Evolutionary conservation across 345 rosid genomes (phyloP), one percentile per base, ranked within the genome.

Genomic region (Hypericum androsaemum): DNA sequence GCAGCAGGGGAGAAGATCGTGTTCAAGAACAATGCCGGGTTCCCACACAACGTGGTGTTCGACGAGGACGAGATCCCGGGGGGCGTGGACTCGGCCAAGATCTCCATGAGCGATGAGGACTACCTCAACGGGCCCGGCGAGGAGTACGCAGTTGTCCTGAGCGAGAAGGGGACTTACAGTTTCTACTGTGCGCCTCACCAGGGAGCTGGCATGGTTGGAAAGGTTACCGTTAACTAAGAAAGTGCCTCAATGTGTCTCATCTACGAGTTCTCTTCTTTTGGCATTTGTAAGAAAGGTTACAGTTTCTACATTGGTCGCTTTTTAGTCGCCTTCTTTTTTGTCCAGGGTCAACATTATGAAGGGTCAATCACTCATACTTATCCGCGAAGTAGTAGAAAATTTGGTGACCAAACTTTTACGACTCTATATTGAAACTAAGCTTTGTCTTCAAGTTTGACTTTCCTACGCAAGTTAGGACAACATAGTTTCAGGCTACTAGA

Each of bases 201-300:
- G 74, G 95, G 95, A 41, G 95, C 94, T 61, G 95, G 97, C 61
- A 89, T 89, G 97, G 75, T 60, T 0, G 97, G 94, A 8, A 80
- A 86, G 68, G 75, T 86, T 7, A 86, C 90, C 53, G 90, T 89
- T 54, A 84, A 87, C 47, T 92, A 65, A 72, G 57, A 16, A 43
- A 14, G 3, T 14, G 0, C 36, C 15, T 9, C 1, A 15, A 7
- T 8, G 10, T 41, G 5, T n/a, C n/a, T 44, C 53, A 47, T 58
- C 60, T 58, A 60, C 6, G 10, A 5, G 38, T 39, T 39, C 37
- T 44, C 46, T 37, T 38, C 55, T 22, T 12, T 41, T 15, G 22
- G 6, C n/a, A 2, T 47, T 12, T 42, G 57, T 57, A 43, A n/a
- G n/a, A n/a, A n/a, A n/a, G n/a, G n/a, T n/a, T n/a, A n/a, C n/a